Evolutionary conservation across 176 grass and related monocot genomes (phyloP), one percentile per base, ranked within the genome.

Genomic region (Olyra latifolia): DNA sequence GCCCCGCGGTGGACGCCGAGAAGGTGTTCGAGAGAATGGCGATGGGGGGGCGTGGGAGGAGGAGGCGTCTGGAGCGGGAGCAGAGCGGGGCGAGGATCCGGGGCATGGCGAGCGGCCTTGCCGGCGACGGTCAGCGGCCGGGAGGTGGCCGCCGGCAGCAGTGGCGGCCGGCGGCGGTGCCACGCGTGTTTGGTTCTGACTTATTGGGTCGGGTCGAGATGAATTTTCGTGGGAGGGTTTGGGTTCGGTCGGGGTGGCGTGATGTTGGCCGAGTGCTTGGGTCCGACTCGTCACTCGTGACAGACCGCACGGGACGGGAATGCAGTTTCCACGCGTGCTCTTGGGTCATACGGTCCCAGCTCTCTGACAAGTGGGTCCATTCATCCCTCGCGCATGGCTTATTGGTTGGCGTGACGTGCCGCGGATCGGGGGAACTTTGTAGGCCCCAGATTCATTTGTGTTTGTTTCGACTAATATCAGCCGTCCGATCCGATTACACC

Each of bases 11-110:
- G 70, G 74, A 88, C 30, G 74, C 44, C 47, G 86, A 85, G 59
- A 88, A 86, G 74, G 76, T 80, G 80, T 78, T 88, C 72, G 76
- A 86, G 24, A 86, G 66, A 87, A 88, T 81, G 77, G 39, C 86
- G 54, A 82, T 19, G 29, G 85, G 82, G 72, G 71, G 70, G 40
- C 69, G 76, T n/a, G 45, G n/a, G 71, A 56, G 68, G 43, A 62
- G 19, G 66, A 8, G 74, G 46, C 27, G 67, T 43, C 61, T 68
- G 62, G 75, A 64, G 69, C 45, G 80, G 69, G 41, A 20, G 19
- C 47, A 45, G 32, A 78, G 78, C 7, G 41, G 86, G 19, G 76
- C 39, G 20, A 80, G 65, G 65, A 71, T 77, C 45, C 64, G 71
- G 66, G 64, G 88, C 82, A 85, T 89, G 71, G 70, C 24, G 74